A percentile compares a stretch with the other conserved stretches of the same genome.
phyloP scores from a whole-genome alignment of 148 eudicot species.

The Suaeda aralocaspica region DNA sequence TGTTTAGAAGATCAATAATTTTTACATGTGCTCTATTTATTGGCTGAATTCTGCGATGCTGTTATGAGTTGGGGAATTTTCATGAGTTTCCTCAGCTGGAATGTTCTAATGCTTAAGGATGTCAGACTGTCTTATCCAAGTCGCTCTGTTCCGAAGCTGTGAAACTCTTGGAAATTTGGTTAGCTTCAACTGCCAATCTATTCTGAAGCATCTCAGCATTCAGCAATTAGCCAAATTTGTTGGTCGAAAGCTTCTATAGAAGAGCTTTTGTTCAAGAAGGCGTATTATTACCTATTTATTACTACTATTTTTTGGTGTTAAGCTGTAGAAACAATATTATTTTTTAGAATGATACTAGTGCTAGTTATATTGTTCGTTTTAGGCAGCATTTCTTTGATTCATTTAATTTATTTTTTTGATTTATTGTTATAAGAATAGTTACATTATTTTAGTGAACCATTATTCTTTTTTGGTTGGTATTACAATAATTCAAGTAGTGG shows the following conservation, averaged over 20 bases:
- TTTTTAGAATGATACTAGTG: neutral
- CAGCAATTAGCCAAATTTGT: no score
- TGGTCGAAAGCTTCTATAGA: neutral
- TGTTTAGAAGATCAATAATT: slow-evolving; percentile 16
- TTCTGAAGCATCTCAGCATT: no score
- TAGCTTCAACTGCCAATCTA: neutral
- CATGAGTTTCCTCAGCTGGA: slow-evolving; percentile 20
- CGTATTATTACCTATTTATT: neutral
- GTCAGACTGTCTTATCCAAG: neutral
- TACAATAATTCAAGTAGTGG: slow-evolving; percentile 12
- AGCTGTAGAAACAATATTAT: neutral
- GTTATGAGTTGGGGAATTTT: slow-evolving; percentile 16
- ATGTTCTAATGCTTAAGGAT: slow-evolving; percentile 12
- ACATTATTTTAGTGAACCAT: neutral
- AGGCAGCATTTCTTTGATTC: slow-evolving; percentile 15
- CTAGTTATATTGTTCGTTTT: neutral
- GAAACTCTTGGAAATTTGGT: neutral
- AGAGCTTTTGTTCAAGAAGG: neutral
- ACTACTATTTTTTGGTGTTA: neutral
- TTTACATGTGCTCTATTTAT: slow-evolving; percentile 26
- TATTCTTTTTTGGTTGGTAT: slow-evolving; percentile 19
- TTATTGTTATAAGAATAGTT: neutral
- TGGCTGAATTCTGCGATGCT: slow-evolving; percentile 17
- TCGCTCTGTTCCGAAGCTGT: slow-evolving; percentile 2
- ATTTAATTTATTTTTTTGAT: slow-evolving; percentile 4